Base-by-base conservation (phyloP, 2,329 filamentous ascomycete genomes). In the Atkinsonella hypoxylon region DNA sequence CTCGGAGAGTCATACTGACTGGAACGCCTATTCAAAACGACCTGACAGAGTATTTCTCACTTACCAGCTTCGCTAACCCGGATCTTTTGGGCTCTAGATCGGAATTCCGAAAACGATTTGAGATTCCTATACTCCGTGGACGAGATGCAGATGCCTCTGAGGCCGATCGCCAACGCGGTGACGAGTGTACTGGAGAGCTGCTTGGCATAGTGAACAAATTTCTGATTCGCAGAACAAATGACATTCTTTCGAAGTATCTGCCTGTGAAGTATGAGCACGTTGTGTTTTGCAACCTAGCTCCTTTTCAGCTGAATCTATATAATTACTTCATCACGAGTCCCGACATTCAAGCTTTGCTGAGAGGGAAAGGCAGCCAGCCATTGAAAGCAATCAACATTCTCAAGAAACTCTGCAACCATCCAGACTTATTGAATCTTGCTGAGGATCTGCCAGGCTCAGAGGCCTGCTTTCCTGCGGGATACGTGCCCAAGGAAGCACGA, bases 181-280 rank as follows among this genome's bases (percentile, higher is more conserved):
- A 95, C 57, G 84, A 90, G 59, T 83, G 89, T 48, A 78, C 95
- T 18, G 74, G 76, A 4, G 91, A 95, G 61, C 77, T 98, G 13
- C 79, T 95, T 3, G 74, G 75, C 2, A 73, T 95, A 43, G 93
- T 98, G 63, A 98, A 97, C 71, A 96, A 95, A 62, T 98, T 98
- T 70, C 94, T 98, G 64, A 98, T 98, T 60, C 85, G 93, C 53
- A 83, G 93, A 52, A 96, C 91, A 4, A 98, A 98, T 76, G 93
- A 98, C 62, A 95, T 98, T 54, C 71, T 98, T 22, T 96, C 91
- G 48, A 98, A 98, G 67, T 98, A 98, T 63, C 71, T 98, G 53
- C 93, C 93, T 0, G 83, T 97, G 72, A 98, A 98, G 72, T 98
- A 98, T 68, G 93, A 98, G 67, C 93, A 98, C 64, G 93, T 98